Conservation (phyloP, 1,284 basidiomycete species). For the Trametes polyzona region DNA sequence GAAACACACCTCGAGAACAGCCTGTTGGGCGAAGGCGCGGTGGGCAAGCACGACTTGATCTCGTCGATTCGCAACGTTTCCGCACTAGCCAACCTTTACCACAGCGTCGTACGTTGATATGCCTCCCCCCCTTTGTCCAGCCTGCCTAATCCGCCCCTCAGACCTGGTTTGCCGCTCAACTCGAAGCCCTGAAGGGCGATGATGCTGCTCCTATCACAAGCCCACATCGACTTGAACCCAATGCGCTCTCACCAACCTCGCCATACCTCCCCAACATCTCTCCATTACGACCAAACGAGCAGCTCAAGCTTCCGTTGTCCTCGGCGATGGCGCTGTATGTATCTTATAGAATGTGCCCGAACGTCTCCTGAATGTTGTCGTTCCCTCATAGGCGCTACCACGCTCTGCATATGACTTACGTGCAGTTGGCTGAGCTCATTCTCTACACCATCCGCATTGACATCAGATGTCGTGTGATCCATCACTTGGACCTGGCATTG, state of each 20-base stretch:
- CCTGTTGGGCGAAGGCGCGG: conserved; percentile 54
- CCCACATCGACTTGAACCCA: conserved; percentile 52
- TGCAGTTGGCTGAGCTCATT: conserved; percentile 85
- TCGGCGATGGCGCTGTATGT: conserved; percentile 86
- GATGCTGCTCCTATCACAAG: conserved; percentile 56
- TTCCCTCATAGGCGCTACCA: conserved; percentile 75
- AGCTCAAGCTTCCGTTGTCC: conserved; percentile 77
- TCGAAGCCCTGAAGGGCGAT: conserved; percentile 70
- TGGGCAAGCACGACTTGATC: conserved; percentile 76
- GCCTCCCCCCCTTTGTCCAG: not conserved
- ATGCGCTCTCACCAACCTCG: conserved; percentile 53
- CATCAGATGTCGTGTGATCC: conserved; percentile 83
- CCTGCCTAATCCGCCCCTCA: conserved; percentile 34
- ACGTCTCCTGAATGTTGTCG: not conserved
- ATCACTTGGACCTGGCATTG: conserved; percentile 82
- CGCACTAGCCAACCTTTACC: conserved; percentile 81
- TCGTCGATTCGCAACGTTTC: conserved; percentile 76
- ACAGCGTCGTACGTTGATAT: conserved; percentile 74
- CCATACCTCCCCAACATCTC: conserved; percentile 48
- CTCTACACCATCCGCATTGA: conserved; percentile 91
- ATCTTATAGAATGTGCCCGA: not conserved
- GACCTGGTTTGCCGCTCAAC: conserved; percentile 82
- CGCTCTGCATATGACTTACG: conserved; percentile 87
- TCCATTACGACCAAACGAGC: conserved; percentile 44
- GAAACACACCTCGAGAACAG: conserved; percentile 79